Evolutionary conservation across 1,284 basidiomycete species (phyloP), one percentile per base, ranked within the genome.

Genomic region (Trametes versicolor): DNA sequence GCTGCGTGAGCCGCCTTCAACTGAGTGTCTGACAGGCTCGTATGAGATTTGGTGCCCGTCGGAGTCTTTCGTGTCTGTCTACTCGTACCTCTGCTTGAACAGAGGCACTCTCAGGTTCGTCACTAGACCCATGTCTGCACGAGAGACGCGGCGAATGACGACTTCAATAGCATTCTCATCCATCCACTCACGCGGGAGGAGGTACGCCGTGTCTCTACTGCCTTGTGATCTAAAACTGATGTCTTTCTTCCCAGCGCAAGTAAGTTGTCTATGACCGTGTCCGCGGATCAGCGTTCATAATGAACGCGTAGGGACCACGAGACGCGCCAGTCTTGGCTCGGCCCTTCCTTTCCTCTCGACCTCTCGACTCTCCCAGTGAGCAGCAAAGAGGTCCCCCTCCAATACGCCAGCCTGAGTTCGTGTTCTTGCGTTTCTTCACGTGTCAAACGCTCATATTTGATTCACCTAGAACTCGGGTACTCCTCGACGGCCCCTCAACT

Each of bases 21-120:
- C 32, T 49, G 36, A 49, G 19, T 15, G 10, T 34, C 21, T 17
- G 12, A 7, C n/a, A 91, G 90, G 90, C 17, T 91, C 90, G 0
- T 93, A 92, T 71, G 91, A 93, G 71, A 88, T 93, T 27, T 93
- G 91, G 91, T 86, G 82, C 36, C 91, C 91, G 0, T 82, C 84
- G 0, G 88, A 91, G 69, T 91, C 90, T 1, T 93, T 93, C 72
- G 77, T 83, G 0, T 82, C 88, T 0, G 86, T 93, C 15, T 93
- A 87, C 72, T 93, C 91, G 17, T 93, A 92, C 66, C 80, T 93
- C 21, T 87, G 84, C 68, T 76, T 87, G 75, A 85, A 93, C 73
- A 82, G 87, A 58, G 90, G 90, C 6, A 71, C 83, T 49, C 77
- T 93, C 39, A 93, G 91, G 91, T 92, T 64, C 34, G 41, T 41